Evolutionary conservation across 441 rosid species (phyloP).

Genomic region (Gossypium lobatum): DNA sequence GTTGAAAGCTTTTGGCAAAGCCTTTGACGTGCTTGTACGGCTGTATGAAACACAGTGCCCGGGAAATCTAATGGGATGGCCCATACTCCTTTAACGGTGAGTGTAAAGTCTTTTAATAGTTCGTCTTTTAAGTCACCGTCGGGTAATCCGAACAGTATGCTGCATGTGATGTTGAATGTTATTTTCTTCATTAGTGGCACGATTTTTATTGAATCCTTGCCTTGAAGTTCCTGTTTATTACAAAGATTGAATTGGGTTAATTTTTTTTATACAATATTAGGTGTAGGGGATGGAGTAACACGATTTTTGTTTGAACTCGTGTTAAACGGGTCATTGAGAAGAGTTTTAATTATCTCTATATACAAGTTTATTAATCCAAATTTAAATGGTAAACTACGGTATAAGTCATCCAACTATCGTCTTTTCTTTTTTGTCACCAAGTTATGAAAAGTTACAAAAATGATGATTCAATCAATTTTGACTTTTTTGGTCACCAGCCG

Average conservation of each 20-base stretch:
- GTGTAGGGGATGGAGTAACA: not conserved
- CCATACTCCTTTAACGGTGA: constrained; percentile 10
- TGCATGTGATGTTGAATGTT: constrained; percentile 18
- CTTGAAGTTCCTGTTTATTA: constrained; percentile 8
- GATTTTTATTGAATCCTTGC: constrained; percentile 6
- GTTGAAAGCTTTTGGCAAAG: constrained; percentile 3
- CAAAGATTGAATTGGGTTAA: not conserved
- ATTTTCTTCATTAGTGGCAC: constrained; percentile 24
- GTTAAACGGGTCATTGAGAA: no score
- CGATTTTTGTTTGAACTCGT: not conserved
- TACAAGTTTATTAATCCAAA: no score
- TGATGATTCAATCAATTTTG: no score
- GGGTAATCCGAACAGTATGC: constrained; percentile 16
- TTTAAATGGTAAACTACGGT: no score
- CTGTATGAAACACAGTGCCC: constrained; percentile 6
- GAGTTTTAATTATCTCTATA: no score
- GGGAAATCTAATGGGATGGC: constrained; percentile 17
- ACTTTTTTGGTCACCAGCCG: no score
- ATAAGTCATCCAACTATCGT: no score
- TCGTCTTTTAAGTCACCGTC: constrained; percentile 17
- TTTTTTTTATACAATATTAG: no score
- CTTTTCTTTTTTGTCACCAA: no score
- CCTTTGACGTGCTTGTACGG: constrained; percentile 14
- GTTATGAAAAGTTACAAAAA: no score
- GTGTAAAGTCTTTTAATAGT: constrained; percentile 15